Evolutionary conservation across 2,329 filamentous ascomycete genomes (phyloP).

Genomic region (Furcasterigmium furcatum): DNA sequence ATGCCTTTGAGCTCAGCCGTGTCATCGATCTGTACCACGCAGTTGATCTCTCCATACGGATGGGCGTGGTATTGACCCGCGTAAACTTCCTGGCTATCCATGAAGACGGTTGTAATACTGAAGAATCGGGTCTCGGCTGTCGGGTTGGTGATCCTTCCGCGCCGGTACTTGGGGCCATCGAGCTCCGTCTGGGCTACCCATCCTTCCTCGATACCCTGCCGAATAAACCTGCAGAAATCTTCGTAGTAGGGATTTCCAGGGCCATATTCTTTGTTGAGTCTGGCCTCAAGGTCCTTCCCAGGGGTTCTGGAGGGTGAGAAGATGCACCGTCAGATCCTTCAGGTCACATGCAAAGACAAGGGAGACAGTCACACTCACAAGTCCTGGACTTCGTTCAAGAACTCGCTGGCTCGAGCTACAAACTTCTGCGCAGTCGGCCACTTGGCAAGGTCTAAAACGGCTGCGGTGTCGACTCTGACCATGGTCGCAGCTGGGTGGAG

Average conservation of each 20-base stretch:
- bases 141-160: constrained; percentile 42
- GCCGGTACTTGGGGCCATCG: constrained; percentile 42
- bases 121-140: constrained; percentile 44
- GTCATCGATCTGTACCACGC: constrained; percentile 46
- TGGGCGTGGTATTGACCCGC: constrained; percentile 46
- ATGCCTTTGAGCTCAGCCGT: constrained; percentile 50
- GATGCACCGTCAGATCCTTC: too few relatives aligned
- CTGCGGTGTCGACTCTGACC: constrained; percentile 9
- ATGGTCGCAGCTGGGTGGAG: too few relatives aligned
- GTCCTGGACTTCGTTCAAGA: constrained; percentile 24
- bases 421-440: constrained; percentile 23
- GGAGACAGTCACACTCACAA: constrained; percentile 20
- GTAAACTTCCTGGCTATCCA: constrained; percentile 44
- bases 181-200: constrained; percentile 41
- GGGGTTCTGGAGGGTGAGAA: constrained; percentile 35
- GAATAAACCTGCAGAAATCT: constrained; percentile 33
- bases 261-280: constrained; percentile 38
- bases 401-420: constrained; percentile 22
- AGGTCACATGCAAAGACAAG: too few relatives aligned
- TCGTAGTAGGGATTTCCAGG: constrained; percentile 39
- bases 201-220: constrained; percentile 35
- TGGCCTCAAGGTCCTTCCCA: constrained; percentile 38
- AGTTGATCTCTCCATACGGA: constrained; percentile 54
- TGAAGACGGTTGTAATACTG: constrained; percentile 55
- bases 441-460: constrained; percentile 18